Conservation (phyloP, 2,329 filamentous ascomycete species). For the Sclerotinia trifoliorum region DNA sequence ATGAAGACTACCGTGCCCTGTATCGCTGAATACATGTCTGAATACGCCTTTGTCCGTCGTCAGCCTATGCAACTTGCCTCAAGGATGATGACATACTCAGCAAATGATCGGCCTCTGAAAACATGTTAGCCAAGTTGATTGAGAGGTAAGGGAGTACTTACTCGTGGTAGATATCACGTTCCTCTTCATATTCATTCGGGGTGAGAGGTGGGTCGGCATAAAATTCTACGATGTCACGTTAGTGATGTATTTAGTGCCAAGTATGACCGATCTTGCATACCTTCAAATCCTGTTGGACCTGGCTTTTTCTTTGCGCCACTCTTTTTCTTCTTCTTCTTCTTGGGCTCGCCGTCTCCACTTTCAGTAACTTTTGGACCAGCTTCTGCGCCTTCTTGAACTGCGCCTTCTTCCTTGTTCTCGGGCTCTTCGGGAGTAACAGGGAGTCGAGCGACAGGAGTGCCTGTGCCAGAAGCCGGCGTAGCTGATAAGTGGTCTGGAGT, state of each 20-base stretch:
- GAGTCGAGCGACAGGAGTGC: conserved; percentile 13
- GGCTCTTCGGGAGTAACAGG: conserved; percentile 9
- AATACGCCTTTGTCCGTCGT: conserved; percentile 57
- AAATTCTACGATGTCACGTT: conserved; percentile 52
- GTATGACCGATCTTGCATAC: conserved; percentile 38
- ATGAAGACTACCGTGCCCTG: conserved; percentile 46
- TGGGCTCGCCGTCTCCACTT: conserved; percentile 4
- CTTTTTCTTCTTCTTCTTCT: conserved; percentile 47
- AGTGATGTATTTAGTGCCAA: conserved; percentile 11
- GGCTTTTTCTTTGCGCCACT: conserved; percentile 39
- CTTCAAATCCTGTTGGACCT: conserved; percentile 67
- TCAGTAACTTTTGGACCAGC: conserved; percentile 26
- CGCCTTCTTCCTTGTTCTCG: background rate
- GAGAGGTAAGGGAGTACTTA: conserved; percentile 43
- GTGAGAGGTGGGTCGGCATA: conserved; percentile 79
- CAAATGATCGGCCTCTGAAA: conserved; percentile 51
- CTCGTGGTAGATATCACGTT: conserved; percentile 66
- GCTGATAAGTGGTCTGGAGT: conserved; percentile 19
- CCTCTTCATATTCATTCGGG: conserved; percentile 62
- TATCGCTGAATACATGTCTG: conserved; percentile 83
- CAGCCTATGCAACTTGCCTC: conserved; percentile 23
- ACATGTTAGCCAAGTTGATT: conserved; percentile 31
- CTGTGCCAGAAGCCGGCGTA: conserved; percentile 17
- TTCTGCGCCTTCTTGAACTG: conserved; percentile 4
- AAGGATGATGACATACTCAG: conserved; percentile 49